Percentiles rank a stretch among this genome's conserved stretches.
These are phyloP conservation scores for Apiospora rasikravindrae DNA, from an alignment of 2,329 filamentous ascomycete species.

Conservation along the genomic window DNA sequence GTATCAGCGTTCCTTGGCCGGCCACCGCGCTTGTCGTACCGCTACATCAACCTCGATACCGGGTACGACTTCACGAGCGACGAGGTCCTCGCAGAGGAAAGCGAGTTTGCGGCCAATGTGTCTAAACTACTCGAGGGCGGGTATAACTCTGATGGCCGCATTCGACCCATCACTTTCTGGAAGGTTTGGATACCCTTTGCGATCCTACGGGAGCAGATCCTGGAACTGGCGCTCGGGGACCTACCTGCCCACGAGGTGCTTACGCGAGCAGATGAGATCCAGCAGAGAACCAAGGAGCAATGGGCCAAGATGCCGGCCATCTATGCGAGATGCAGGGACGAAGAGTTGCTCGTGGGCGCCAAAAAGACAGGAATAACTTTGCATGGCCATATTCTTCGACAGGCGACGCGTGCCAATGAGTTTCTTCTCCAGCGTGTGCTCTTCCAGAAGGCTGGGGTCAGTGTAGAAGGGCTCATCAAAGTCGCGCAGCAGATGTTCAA, in stretches of 20 bases:
- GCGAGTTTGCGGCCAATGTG: conserved; percentile 33
- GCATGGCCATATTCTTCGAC: conserved; percentile 19
- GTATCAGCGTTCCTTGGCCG: conserved; percentile 40
- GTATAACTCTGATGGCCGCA: conserved; percentile 31
- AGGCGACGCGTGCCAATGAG: conserved; percentile 28
- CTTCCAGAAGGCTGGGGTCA: conserved; percentile 41
- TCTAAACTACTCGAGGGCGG: conserved; percentile 36
- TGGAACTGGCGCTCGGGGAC: conserved; percentile 39
- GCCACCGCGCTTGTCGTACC: conserved; percentile 39
- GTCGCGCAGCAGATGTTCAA: conserved; percentile 37
- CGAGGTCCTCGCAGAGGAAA: conserved; percentile 33
- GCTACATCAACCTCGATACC: conserved; percentile 38
- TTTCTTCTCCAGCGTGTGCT: conserved; percentile 41
- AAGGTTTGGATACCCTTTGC: conserved; percentile 35
- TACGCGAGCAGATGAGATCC: conserved; percentile 32
- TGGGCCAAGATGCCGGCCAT: conserved; percentile 34
- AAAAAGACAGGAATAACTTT: conserved; percentile 4
- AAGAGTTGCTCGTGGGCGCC: conserved; percentile 2
- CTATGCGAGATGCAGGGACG: conserved; percentile 30
- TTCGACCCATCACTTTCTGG: conserved; percentile 34
- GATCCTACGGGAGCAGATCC: conserved; percentile 39
- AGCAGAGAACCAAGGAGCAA: conserved; percentile 31
- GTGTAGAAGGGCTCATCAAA: conserved; percentile 38
- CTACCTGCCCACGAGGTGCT: conserved; percentile 40
- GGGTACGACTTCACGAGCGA: conserved; percentile 37